These are phyloP conservation scores for Phylloporus sp. DNA, from an alignment of 768 basidiomycete species.

Conservation along the genomic window DNA sequence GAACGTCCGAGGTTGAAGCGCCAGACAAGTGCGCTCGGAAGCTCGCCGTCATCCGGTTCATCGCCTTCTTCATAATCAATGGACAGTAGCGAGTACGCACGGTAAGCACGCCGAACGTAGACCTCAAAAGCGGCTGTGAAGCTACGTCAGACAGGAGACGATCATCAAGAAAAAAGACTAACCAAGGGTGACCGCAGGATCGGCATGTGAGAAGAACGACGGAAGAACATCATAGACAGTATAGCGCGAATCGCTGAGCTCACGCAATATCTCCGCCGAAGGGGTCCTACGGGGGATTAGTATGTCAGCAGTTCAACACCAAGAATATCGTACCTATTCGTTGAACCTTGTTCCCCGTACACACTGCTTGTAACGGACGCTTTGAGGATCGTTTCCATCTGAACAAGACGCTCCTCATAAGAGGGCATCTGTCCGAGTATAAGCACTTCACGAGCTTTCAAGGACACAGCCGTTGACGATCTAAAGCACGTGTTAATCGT, in stretches of 20 bases:
- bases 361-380: slow-evolving; percentile 81
- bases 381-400: slow-evolving; percentile 94
- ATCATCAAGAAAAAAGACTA: slow-evolving; percentile 21
- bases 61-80: slow-evolving; percentile 96
- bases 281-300: slow-evolving; percentile 54
- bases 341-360: slow-evolving; percentile 79
- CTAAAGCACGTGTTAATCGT: slow-evolving; percentile 34
- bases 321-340: slow-evolving; percentile 46
- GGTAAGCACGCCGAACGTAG: slow-evolving; percentile 93
- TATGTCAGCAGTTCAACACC: not conserved
- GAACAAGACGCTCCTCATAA: slow-evolving; percentile 87
- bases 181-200: slow-evolving; percentile 84
- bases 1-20: slow-evolving; percentile 91
- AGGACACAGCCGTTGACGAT: slow-evolving; percentile 84
- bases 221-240: slow-evolving; percentile 97
- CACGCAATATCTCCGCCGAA: slow-evolving; percentile 80
- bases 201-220: slow-evolving; percentile 86
- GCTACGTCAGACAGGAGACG: not conserved
- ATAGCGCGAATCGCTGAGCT: slow-evolving; percentile 93
- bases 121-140: slow-evolving; percentile 85
- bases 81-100: slow-evolving; percentile 85
- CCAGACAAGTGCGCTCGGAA: slow-evolving; percentile 82
- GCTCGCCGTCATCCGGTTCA: slow-evolving; percentile 75
- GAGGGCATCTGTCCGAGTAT: slow-evolving; percentile 97
- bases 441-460: slow-evolving; percentile 96